Base-by-base conservation (phyloP, 805 yeast genomes). In the Maudiozyma saulgeensis region DNA sequence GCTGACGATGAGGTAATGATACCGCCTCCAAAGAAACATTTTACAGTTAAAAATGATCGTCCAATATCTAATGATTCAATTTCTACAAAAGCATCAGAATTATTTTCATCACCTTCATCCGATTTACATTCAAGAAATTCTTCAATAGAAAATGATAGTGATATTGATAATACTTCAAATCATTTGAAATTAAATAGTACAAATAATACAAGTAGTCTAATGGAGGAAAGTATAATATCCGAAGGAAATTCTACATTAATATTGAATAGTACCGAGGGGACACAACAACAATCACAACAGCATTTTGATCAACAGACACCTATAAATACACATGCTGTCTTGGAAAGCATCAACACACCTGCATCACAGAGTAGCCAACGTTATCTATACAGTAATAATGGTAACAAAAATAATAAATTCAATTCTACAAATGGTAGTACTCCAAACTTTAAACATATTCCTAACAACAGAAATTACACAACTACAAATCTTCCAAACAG, bases 61-160 rank as follows among this genome's bases (percentile, higher is more conserved):
- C 67, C 67, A 2, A 54, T 61, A n/a, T 63, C 67, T 6, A 59
- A 62, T 40, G 66, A 61, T 39, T 63, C 67, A 6, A 63, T 62
- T 2, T 56, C 59, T 13, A 63, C 67, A 18, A 54, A 56, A 21
- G 55, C 63, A 12, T 55, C 64, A 5, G 66, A 60, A 25, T 41
- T 63, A 12, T 63, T 63, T 41, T 62, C 66, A 6, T 58, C 66
- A 1, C 57, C 57, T 23, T 58, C 67, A 1, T 52, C 64, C 8
- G 65, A 60, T 28, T 49, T 55, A 15, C 53, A 56, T 42, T 59
- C 66, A 1, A 56, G 61, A 19, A 50, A 54, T 25, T 63, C 67
- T 1, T 62, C 67, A 2, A 51, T 58, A n/a, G 66, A 56, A 18
- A 56, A 61, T 49, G 67, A 57, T 13, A 56, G 56, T 26, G 59